Evolutionary conservation across 768 basidiomycete genomes (phyloP).

Genomic region (Trametes sanguinea): DNA sequence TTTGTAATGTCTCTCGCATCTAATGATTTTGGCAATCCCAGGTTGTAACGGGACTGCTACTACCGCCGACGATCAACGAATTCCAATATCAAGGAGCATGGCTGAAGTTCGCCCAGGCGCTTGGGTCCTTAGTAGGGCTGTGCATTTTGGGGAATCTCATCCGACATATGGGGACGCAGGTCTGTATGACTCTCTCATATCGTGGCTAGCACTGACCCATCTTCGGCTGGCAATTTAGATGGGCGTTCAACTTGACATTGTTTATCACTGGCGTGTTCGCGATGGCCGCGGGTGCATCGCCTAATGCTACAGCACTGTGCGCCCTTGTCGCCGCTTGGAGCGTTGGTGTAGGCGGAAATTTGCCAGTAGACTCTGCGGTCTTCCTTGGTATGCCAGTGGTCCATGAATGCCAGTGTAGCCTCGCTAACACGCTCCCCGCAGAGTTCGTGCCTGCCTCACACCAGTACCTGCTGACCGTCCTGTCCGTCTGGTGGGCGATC

Average conservation of each 20-base stretch:
- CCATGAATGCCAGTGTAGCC: not conserved
- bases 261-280: constrained; percentile 70
- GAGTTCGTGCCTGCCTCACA: constrained; percentile 73
- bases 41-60: constrained; percentile 67
- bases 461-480: constrained; percentile 72
- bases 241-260: constrained; percentile 71
- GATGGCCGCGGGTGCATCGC: constrained; percentile 59
- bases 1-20: not conserved
- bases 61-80: constrained; percentile 64
- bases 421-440: constrained; percentile 23
- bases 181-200: constrained; percentile 28
- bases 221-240: constrained; percentile 34
- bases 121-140: constrained; percentile 73
- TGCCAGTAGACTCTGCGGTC: constrained; percentile 75
- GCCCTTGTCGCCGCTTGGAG: constrained; percentile 58
- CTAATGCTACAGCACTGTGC: constrained; percentile 52
- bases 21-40: constrained; percentile 25
- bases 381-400: constrained; percentile 56
- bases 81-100: constrained; percentile 63
- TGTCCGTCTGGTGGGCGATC: constrained; percentile 81
- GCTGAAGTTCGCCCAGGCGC: constrained; percentile 68
- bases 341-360: constrained; percentile 71
- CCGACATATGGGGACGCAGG: constrained; percentile 74
- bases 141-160: constrained; percentile 66
- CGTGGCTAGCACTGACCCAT: not conserved